Evolutionary conservation across 805 yeast genomes (phyloP).

Genomic region (Maudiozyma barnettii): DNA sequence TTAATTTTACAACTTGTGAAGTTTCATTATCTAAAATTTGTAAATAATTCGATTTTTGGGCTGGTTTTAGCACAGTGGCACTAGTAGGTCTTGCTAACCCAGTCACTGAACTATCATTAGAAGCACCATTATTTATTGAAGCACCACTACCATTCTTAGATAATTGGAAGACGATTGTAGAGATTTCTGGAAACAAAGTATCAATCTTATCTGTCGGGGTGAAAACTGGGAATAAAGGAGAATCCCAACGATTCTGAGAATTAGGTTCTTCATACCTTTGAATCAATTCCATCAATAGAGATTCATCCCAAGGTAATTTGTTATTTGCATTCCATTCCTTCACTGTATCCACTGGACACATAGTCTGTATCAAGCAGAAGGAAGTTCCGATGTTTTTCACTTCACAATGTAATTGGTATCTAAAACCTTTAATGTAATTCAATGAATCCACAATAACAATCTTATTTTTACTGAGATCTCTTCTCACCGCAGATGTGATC

Average conservation of each 20-base stretch:
- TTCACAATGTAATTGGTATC: slow-evolving; percentile 91
- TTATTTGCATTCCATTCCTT: slow-evolving; percentile 45
- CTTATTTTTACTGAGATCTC: slow-evolving; percentile 58
- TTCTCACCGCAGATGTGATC: slow-evolving; percentile 81
- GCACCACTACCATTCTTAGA: slow-evolving; percentile 11
- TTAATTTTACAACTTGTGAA: slow-evolving; percentile 49
- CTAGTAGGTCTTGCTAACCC: slow-evolving; percentile 54
- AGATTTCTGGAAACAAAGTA: slow-evolving; percentile 54
- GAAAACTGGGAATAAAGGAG: slow-evolving; percentile 71
- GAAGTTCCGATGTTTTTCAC: slow-evolving; percentile 78
- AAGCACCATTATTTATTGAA: slow-evolving; percentile 5
- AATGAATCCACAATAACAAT: slow-evolving; percentile 80
- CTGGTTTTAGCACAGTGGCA: slow-evolving; percentile 76
- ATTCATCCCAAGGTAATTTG: slow-evolving; percentile 48
- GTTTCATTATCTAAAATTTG: slow-evolving; percentile 72
- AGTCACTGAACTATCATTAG: slow-evolving; percentile 39
- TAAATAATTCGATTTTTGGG: slow-evolving; percentile 63
- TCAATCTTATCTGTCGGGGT: slow-evolving; percentile 32
- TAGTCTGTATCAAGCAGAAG: slow-evolving; percentile 71
- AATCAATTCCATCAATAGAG: slow-evolving; percentile 53
- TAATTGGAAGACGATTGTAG: slow-evolving; percentile 42
- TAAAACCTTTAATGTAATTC: slow-evolving; percentile 86
- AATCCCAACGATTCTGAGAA: slow-evolving; percentile 80
- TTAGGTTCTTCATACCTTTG: slow-evolving; percentile 94
- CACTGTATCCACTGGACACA: slow-evolving; percentile 57